Evolutionary conservation across 768 basidiomycete genomes (phyloP), one percentile per base, ranked within the genome.

Genomic region (Chalciporus pseudorubinellus): DNA sequence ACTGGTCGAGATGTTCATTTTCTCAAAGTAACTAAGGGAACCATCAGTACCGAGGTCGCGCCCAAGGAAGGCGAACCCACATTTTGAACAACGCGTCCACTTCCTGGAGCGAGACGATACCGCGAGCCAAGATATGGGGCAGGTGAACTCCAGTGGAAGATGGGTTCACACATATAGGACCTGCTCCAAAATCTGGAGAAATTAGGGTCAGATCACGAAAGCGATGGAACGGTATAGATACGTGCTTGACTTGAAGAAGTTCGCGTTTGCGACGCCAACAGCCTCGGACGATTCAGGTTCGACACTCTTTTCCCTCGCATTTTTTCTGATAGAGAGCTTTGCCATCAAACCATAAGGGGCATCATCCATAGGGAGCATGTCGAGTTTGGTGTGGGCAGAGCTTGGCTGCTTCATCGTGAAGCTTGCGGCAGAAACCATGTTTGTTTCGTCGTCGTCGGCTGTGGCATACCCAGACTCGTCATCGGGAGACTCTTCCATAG

Each of bases 281-380:
- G 76, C 76, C 26, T 76, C 73, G 14, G 78, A 75, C 12, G 74
- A 76, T 39, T 74, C 68, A 6, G 67, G 65, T 36, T 76, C 78
- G 26, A 72, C 74, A n/a, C 69, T 71, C 66, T 52, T 75, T 65
- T 49, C 70, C 68, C 59, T 76, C 69, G 46, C 63, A 61, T 6
- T 64, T 59, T 72, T 75, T 63, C 74, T 78, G 57, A 87, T 67
- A 44, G 76, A 74, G 55, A 90, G 69, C 7, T 76, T 74, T n/a
- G 84, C 85, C 68, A 92, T 85, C 52, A 92, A 64, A n/a, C 89
- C 89, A 62, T 84, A 85, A 8, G 89, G 88, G 20, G 79, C 74
- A 0, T 83, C 84, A 50, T 77, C 80, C 38, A 70, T 77, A 2
- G 87, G 86, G 16, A 89, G 67, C 50, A 78, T 77, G 29, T 79